Conservation (phyloP, 331 rosid genomes). For the Cydonia oblonga region DNA sequence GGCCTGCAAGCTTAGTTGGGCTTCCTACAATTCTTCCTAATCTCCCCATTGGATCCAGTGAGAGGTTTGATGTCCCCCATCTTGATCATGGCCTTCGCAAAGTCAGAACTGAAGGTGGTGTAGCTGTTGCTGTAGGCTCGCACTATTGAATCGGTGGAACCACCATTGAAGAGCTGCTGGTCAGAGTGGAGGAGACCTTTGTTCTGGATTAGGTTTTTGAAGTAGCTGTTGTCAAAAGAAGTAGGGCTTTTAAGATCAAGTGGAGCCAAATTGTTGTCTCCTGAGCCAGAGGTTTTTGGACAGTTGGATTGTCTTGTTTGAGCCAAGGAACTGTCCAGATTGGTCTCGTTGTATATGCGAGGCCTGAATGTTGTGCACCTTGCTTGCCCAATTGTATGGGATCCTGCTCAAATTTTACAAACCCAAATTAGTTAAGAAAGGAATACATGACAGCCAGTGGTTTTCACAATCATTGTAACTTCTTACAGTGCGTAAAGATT, state of each 20-base stretch:
- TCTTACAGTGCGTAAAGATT: too few relatives aligned
- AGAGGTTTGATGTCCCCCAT: conserved; percentile 79
- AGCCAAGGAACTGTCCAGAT: conserved; percentile 41
- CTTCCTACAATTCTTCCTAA: conserved; percentile 67
- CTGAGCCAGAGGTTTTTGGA: conserved; percentile 42
- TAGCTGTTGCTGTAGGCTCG: conserved; percentile 21
- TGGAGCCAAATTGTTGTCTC: conserved; percentile 72
- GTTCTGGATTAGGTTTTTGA: conserved; percentile 38
- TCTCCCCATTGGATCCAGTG: conserved; percentile 65
- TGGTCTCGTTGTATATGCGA: conserved; percentile 53
- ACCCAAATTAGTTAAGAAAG: neutral
- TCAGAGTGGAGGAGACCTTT: conserved; percentile 81
- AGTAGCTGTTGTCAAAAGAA: conserved; percentile 53
- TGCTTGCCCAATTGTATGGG: conserved; percentile 79
- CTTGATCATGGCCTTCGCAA: conserved; percentile 59
- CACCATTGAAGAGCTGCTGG: conserved; percentile 59
- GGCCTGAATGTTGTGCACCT: conserved; percentile 54
- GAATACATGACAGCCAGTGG: neutral
- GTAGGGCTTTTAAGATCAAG: conserved; percentile 47
- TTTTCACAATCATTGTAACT: neutral
- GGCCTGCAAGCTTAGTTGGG: conserved; percentile 18
- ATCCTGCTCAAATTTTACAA: conserved; percentile 21
- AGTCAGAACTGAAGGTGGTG: conserved; percentile 38
- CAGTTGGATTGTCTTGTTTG: conserved; percentile 35
- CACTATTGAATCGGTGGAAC: conserved; percentile 58